A percentile compares a stretch with the other conserved stretches of the same genome.
Evolutionary conservation across 202 grass and related monocot species (phyloP).

Genomic region (Digitaria exilis): DNA sequence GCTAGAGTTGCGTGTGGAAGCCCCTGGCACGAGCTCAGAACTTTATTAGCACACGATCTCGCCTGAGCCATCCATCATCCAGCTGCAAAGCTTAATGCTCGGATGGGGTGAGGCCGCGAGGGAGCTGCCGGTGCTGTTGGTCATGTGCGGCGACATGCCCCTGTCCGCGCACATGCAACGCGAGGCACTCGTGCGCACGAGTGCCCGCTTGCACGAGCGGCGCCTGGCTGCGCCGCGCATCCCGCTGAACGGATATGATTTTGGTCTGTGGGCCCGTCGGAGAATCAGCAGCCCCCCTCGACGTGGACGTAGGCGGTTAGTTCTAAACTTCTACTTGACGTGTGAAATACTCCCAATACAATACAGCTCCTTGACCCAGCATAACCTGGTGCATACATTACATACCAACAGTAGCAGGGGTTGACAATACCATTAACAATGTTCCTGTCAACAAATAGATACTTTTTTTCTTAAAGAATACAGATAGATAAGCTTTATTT

Average conservation of each 20-base stretch:
- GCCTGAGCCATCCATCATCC: too few species aligned
- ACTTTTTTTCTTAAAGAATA: background rate
- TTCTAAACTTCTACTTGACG: too few species aligned
- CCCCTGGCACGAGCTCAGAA: background rate
- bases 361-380: background rate
- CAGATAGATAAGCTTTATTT: background rate
- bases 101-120: background rate
- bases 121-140: background rate
- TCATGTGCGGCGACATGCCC: conserved; percentile 18
- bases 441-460: background rate
- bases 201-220: background rate
- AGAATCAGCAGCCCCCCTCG: too few species aligned
- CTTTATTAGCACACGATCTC: background rate
- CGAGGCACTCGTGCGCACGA: conserved; percentile 13
- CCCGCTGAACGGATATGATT: background rate
- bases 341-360: conserved; percentile 2
- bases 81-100: background rate
- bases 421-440: background rate
- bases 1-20: conserved; percentile 3
- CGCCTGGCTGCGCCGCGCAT: background rate
- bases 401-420: background rate
- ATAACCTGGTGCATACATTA: background rate
- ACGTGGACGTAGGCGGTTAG: too few species aligned
- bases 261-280: background rate
- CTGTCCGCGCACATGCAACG: background rate